Evolutionary conservation across 2,329 filamentous ascomycete genomes (phyloP).

Genomic region (Claviceps fusiformis): DNA sequence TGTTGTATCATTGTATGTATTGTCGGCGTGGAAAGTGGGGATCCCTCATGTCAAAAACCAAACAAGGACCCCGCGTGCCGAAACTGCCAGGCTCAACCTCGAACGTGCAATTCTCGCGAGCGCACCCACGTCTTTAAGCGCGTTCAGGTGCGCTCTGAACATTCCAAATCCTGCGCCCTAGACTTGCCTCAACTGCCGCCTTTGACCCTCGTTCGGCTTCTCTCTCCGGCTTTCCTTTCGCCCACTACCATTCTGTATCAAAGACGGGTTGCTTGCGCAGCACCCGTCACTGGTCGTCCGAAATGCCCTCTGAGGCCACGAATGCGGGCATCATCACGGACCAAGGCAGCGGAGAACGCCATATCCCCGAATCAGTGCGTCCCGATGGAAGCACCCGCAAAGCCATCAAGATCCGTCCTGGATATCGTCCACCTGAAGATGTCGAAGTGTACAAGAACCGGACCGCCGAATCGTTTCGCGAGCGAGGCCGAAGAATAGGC

Average conservation of each 20-base stretch:
- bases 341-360: constrained; percentile 61
- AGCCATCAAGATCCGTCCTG: constrained; percentile 86
- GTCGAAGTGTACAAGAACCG: constrained; percentile 93
- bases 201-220: background rate
- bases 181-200: background rate
- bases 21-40: background rate
- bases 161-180: background rate
- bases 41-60: background rate
- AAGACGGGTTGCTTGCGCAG: background rate
- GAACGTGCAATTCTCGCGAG: background rate
- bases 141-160: background rate
- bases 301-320: constrained; percentile 37
- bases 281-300: constrained; percentile 1
- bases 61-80: background rate
- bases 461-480: constrained; percentile 73
- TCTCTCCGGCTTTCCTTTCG: too few relatives aligned
- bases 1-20: background rate
- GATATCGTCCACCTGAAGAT: constrained; percentile 89
- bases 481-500: constrained; percentile 44
- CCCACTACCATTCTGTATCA: background rate
- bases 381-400: constrained; percentile 84
- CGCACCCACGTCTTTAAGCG: background rate
- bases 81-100: background rate
- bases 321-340: constrained; percentile 68
- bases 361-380: constrained; percentile 77